Percentiles rank a stretch among this genome's conserved stretches.
Evolutionary conservation across 2,329 filamentous ascomycete genomes (phyloP).

Genomic region (Fusarium protoensiforme): DNA sequence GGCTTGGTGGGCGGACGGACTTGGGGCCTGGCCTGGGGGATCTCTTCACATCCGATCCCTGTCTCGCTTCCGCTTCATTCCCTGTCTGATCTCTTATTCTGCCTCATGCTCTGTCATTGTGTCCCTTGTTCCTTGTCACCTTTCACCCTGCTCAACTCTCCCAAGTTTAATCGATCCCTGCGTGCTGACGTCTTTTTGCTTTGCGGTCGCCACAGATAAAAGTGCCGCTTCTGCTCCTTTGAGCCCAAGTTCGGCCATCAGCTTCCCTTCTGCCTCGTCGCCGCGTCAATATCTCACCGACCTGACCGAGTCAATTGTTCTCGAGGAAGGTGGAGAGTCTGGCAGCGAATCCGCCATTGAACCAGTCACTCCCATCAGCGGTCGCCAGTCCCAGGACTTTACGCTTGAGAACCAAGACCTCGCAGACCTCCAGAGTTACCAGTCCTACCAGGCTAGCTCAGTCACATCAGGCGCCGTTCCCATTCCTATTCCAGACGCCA

Average conservation of each 20-base stretch:
- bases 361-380: constrained; percentile 70
- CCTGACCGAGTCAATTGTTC: constrained; percentile 60
- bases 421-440: constrained; percentile 44
- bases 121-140: constrained; percentile 25
- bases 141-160: constrained; percentile 26
- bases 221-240: constrained; percentile 36
- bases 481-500: constrained; percentile 33
- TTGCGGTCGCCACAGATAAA: constrained; percentile 40
- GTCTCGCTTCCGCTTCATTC: constrained; percentile 23
- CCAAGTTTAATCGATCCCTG: constrained; percentile 37
- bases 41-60: constrained; percentile 6
- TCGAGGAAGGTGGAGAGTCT: constrained; percentile 68
- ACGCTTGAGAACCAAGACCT: constrained; percentile 55
- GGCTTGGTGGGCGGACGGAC: constrained; percentile 7
- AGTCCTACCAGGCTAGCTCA: constrained; percentile 37
- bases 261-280: constrained; percentile 51
- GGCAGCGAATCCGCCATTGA: constrained; percentile 69
- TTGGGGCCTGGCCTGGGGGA: constrained; percentile 26
- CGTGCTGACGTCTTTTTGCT: constrained; percentile 42
- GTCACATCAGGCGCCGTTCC: constrained; percentile 35
- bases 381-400: constrained; percentile 66
- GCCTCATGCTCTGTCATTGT: constrained; percentile 14
- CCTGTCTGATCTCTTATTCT: constrained; percentile 31
- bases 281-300: constrained; percentile 62
- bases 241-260: constrained; percentile 35